Base-by-base conservation (phyloP, 805 yeast species). In the Metschnikowia baotianmanensis region DNA sequence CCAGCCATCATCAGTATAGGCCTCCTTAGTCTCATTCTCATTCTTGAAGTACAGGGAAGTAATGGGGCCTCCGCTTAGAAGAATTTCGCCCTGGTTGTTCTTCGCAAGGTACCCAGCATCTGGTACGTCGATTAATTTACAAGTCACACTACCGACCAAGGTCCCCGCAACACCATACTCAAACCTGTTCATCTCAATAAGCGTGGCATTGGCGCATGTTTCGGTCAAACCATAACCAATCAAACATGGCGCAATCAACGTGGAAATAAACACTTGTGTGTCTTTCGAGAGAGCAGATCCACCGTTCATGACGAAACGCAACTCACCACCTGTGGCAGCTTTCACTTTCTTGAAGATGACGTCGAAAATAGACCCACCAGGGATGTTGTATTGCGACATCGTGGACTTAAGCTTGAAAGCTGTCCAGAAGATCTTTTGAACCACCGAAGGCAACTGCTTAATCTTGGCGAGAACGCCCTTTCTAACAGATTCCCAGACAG, bases 211-310 rank as follows among this genome's bases (percentile, higher is more conserved):
- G 36, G 99, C 99, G 53, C 86, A 82, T 11, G 98, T 90, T 68
- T 93, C 99, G 28, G 99, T 93, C 53, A 93, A 78, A 46, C 99
- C 99, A 63, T 93, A 93, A 46, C 99, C 99, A 57, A 90, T 73
- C 55, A 93, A 75, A 85, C 91, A 77, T 46, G 96, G 95, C 28
- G 86, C 83, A 47, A 93, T 67, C 45, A 86, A 74, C 31, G 75
- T 85, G 27, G 86, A 62, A 52, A 93, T 74, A 62, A 93, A 91
- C 34, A 75, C 67, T 66, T 93, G 96, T 7, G 96, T 88, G 48
- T 83, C 87, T 40, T 59, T 63, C 18, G 95, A 82, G 42, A 91
- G 71, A 40, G 96, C 90, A 6, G 97, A 88, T 43, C 98, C 98
- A 66, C 98, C 99, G 63, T 87, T 88, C 63, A 93, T 70, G 38